Evolutionary conservation across 768 basidiomycete species (phyloP).

Genomic region (Hirschioporus abietinus): DNA sequence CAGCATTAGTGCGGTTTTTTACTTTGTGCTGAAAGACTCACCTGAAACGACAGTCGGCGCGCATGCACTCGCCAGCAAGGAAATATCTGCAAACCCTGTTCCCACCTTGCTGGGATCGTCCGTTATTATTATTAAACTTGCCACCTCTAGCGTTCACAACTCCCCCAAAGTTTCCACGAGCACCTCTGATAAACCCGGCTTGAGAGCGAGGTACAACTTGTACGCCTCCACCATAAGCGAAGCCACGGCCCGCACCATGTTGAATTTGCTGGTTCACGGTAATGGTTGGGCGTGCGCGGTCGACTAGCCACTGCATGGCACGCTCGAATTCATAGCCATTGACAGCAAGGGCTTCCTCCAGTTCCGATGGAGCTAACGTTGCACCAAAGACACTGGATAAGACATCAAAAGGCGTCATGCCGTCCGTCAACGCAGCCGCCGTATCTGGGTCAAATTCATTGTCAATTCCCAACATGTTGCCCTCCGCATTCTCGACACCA

Average conservation of each 20-base stretch:
- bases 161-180: slow-evolving; percentile 29
- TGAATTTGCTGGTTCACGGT: neutral
- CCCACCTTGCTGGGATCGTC: slow-evolving; percentile 52
- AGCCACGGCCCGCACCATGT: neutral
- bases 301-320: slow-evolving; percentile 92
- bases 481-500: slow-evolving; percentile 11
- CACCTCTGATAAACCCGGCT: slow-evolving; percentile 32
- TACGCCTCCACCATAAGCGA: slow-evolving; percentile 1
- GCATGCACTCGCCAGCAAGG: slow-evolving; percentile 90
- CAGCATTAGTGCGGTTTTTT: neutral
- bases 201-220: slow-evolving; percentile 9
- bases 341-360: slow-evolving; percentile 86
- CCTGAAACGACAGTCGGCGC: slow-evolving; percentile 98
- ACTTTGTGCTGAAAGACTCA: slow-evolving; percentile 29
- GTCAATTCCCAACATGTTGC: neutral
- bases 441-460: slow-evolving; percentile 43
- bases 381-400: slow-evolving; percentile 91
- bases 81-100: slow-evolving; percentile 94
- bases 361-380: slow-evolving; percentile 80
- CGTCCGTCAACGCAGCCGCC: slow-evolving; percentile 66
- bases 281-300: slow-evolving; percentile 47
- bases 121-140: slow-evolving; percentile 40
- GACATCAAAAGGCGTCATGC: slow-evolving; percentile 98
- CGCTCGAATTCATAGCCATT: slow-evolving; percentile 94
- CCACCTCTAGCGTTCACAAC: slow-evolving; percentile 23